These are phyloP conservation scores for Beauveria pseudobassiana DNA, from an alignment of 2,329 filamentous ascomycete genomes.

Conservation along the genomic window DNA sequence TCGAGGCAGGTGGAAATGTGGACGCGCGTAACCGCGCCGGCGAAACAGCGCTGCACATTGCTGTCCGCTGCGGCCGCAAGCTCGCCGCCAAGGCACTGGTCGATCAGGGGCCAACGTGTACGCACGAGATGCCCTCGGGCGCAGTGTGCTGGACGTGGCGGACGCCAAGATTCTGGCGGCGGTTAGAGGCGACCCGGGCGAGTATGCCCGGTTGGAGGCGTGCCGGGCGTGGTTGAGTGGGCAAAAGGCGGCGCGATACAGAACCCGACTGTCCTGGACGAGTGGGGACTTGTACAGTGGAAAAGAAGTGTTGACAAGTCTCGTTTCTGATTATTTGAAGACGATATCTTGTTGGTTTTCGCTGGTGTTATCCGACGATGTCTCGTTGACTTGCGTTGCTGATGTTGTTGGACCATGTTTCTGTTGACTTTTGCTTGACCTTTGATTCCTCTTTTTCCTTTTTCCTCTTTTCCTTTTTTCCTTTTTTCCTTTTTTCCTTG, in stretches of 20 bases:
- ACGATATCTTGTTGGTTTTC: too few relatives aligned
- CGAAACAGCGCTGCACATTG: conserved; percentile 49
- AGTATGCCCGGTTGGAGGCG: conserved; percentile 37
- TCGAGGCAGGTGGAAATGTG: conserved; percentile 35
- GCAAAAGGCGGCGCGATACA: conserved; percentile 26
- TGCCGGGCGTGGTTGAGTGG: conserved; percentile 40
- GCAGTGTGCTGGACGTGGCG: conserved; percentile 38
- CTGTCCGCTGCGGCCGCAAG: conserved; percentile 45
- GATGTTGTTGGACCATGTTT: too few relatives aligned
- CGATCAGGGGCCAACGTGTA: conserved; percentile 39
- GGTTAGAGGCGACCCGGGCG: conserved; percentile 9
- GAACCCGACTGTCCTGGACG: conserved; percentile 30
- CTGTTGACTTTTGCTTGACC: not conserved
- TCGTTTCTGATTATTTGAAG: not conserved
- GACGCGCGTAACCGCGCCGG: conserved; percentile 45
- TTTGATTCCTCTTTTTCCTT: not conserved
- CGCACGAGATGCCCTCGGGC: conserved; percentile 35
- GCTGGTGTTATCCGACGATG: too few relatives aligned
- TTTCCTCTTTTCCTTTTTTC: too few relatives aligned
- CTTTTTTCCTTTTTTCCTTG: not conserved
- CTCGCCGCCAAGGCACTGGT: conserved; percentile 41
- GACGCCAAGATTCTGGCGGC: conserved; percentile 30
- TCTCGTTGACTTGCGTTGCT: too few relatives aligned
- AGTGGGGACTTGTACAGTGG: conserved; percentile 26
- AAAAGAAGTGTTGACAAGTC: not conserved